Conservation (phyloP, 108 stramenopile species). For the Nannochloropsis oceanica region DNA sequence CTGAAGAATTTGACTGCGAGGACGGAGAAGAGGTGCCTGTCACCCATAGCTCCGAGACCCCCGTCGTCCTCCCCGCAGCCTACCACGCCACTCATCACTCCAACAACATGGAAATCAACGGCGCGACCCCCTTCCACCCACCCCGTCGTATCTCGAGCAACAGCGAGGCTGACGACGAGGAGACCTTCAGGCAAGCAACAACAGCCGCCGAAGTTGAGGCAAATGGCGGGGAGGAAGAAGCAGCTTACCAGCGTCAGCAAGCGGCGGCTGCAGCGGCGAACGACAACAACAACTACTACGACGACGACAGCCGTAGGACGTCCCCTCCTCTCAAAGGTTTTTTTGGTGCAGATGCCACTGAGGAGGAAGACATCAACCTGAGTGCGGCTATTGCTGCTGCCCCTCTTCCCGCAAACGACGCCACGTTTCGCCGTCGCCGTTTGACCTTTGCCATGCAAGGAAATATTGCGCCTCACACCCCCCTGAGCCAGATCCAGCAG, state of each 20-base stretch:
- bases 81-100: background rate
- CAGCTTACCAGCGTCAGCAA: background rate
- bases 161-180: background rate
- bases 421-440: background rate
- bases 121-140: background rate
- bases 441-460: background rate
- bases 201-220: background rate
- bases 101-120: background rate
- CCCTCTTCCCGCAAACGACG: background rate
- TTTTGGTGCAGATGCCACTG: background rate
- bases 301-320: background rate
- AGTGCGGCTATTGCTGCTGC: background rate
- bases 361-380: background rate
- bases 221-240: background rate
- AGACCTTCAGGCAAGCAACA: background rate
- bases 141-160: background rate
- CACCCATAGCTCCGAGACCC: background rate
- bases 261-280: background rate
- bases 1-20: background rate
- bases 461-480: background rate
- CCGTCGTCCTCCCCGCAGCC: background rate
- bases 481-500: background rate
- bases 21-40: background rate
- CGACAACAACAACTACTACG: background rate
- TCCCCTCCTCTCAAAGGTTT: background rate